Evolutionary conservation across 2,329 filamentous ascomycete species (phyloP).

Genomic region (Aureobasidium zeae): DNA sequence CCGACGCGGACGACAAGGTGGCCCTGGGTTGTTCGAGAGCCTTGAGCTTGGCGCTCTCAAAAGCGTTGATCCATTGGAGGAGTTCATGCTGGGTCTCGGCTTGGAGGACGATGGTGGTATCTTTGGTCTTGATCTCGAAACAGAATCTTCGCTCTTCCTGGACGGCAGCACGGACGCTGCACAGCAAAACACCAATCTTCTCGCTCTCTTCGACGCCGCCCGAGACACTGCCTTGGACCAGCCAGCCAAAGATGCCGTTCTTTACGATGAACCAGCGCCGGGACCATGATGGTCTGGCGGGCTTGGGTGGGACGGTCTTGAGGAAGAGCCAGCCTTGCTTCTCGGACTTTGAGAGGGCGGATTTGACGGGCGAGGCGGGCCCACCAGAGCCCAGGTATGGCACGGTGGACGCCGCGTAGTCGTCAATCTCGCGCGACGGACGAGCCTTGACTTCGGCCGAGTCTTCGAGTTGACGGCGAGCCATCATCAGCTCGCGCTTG

Average conservation of each 20-base stretch:
- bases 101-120: conserved; percentile 77
- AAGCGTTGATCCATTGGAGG: conserved; percentile 89
- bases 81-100: conserved; percentile 86
- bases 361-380: conserved; percentile 44
- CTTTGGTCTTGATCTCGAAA: conserved; percentile 98
- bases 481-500: conserved; percentile 67
- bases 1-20: conserved; percentile 34
- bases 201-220: conserved; percentile 90
- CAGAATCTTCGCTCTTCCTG: conserved; percentile 92
- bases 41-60: conserved; percentile 87
- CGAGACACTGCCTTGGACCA: conserved; percentile 69
- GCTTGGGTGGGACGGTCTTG: conserved; percentile 73
- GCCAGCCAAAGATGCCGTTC: conserved; percentile 90
- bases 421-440: conserved; percentile 84
- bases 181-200: conserved; percentile 88
- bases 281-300: conserved; percentile 80
- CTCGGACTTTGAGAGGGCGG: conserved; percentile 44
- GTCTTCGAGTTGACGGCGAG: conserved; percentile 75
- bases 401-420: conserved; percentile 83
- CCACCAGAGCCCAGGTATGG: conserved; percentile 67
- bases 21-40: conserved; percentile 66
- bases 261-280: conserved; percentile 93
- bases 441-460: conserved; percentile 59
- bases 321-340: conserved; percentile 95
- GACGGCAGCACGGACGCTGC: conserved; percentile 82